Evolutionary conservation across 2,329 filamentous ascomycete species (phyloP).

Genomic region (Cercospora citrullina): DNA sequence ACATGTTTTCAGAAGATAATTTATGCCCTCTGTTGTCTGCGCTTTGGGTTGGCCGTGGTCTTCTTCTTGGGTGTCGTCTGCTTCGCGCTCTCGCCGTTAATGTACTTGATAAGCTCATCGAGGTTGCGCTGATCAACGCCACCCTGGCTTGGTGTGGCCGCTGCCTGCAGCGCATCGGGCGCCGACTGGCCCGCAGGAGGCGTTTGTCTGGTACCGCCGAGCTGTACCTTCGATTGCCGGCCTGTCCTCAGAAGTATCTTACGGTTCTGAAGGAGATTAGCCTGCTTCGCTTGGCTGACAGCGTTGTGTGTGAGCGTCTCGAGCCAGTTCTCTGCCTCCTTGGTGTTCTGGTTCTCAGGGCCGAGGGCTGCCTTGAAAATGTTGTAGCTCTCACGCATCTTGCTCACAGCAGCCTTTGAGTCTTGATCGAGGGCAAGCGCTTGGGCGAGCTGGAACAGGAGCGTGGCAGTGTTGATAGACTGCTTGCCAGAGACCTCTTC

Average conservation of each 20-base stretch:
- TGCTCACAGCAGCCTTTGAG: conserved; percentile 82
- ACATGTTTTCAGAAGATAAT: not conserved
- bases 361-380: conserved; percentile 90
- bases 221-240: conserved; percentile 52
- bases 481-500: conserved; percentile 85
- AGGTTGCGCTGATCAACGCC: conserved; percentile 67
- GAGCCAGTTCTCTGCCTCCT: conserved; percentile 95
- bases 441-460: conserved; percentile 96
- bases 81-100: conserved; percentile 66
- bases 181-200: conserved; percentile 52
- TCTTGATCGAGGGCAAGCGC: conserved; percentile 94
- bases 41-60: conserved; percentile 50
- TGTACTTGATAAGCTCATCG: conserved; percentile 90
- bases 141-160: conserved; percentile 16
- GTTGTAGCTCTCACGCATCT: conserved; percentile 95
- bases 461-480: conserved; percentile 88
- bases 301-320: conserved; percentile 95
- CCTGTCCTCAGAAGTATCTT: conserved; percentile 31
- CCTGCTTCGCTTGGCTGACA: conserved; percentile 88
- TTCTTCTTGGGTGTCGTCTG: conserved; percentile 49
- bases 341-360: conserved; percentile 91
- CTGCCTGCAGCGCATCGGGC: conserved; percentile 14
- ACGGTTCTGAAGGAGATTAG: conserved; percentile 49
- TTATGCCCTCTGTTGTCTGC: conserved; percentile 31
- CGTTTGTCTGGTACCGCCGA: conserved; percentile 59